Conservation (phyloP, 116 monocot genomes). For the Iris pallida region DNA sequence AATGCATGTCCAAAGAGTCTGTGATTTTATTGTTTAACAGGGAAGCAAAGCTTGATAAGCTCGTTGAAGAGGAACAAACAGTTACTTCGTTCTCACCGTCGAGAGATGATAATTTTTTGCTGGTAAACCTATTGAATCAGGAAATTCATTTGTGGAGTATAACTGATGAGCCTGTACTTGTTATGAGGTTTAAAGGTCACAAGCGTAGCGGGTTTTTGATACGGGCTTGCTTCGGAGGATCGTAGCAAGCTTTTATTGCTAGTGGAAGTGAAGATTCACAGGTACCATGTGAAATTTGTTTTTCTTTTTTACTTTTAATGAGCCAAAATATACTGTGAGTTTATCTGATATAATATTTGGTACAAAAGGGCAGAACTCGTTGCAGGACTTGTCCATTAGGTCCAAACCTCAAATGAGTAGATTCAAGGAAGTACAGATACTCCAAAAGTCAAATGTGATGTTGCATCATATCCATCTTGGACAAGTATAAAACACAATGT, state of each 20-base stretch:
- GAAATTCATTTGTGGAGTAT: slow-evolving; percentile 90
- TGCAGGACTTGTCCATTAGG: no score
- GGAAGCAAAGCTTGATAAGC: slow-evolving; percentile 44
- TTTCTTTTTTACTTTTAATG: no score
- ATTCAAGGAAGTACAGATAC: no score
- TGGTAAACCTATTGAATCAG: slow-evolving; percentile 71
- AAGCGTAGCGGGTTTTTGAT: slow-evolving; percentile 64
- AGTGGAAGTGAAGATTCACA: no score
- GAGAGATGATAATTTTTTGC: slow-evolving; percentile 59
- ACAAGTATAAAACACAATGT: no score
- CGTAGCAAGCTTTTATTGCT: slow-evolving; percentile 64
- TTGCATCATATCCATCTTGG: no score
- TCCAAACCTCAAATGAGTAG: no score
- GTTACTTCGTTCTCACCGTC: slow-evolving; percentile 78
- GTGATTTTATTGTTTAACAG: slow-evolving; percentile 55
- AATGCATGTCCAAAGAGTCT: slow-evolving; percentile 45
- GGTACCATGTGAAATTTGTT: slow-evolving; percentile 38
- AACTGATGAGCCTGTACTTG: slow-evolving; percentile 27
- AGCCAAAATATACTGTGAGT: no score
- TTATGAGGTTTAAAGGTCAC: slow-evolving; percentile 63
- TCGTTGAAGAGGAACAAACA: slow-evolving; percentile 58
- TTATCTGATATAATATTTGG: no score
- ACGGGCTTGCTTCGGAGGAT: slow-evolving; percentile 86
- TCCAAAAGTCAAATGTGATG: no score
- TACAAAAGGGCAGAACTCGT: no score